Conservation (phyloP, 2,329 filamentous ascomycete genomes). For the Trichoderma semiorbis region DNA sequence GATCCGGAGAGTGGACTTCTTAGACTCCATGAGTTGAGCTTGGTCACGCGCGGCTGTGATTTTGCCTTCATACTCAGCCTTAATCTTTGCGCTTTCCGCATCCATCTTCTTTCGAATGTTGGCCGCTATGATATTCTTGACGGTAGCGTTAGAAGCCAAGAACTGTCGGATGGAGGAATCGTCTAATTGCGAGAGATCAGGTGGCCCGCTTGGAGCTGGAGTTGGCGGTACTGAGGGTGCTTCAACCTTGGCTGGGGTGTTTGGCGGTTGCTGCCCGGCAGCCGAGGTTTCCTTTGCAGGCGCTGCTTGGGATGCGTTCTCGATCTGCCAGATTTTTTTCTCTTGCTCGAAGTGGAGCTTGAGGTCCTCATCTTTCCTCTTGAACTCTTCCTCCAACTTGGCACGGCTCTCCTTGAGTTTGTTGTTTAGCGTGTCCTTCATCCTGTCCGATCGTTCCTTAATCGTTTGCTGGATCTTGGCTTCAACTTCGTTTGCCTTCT, state of each 20-base stretch:
- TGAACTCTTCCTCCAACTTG: slow-evolving; percentile 47
- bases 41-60: slow-evolving; percentile 54
- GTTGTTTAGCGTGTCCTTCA: slow-evolving; percentile 65
- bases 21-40: slow-evolving; percentile 68
- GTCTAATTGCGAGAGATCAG: slow-evolving; percentile 47
- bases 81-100: slow-evolving; percentile 58
- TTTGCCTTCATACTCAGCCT: slow-evolving; percentile 54
- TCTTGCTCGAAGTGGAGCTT: background rate
- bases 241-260: slow-evolving; percentile 28
- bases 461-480: slow-evolving; percentile 57
- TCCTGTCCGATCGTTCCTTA: slow-evolving; percentile 63
- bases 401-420: slow-evolving; percentile 66
- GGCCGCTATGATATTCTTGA: slow-evolving; percentile 55
- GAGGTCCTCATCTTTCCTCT: background rate
- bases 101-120: slow-evolving; percentile 71
- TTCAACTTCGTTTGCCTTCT: slow-evolving; percentile 62
- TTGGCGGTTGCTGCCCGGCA: background rate
- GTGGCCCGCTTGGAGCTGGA: slow-evolving; percentile 34
- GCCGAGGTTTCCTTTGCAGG: background rate
- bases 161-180: slow-evolving; percentile 57
- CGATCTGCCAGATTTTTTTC: background rate
- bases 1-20: slow-evolving; percentile 69
- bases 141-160: slow-evolving; percentile 52
- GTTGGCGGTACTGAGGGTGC: slow-evolving; percentile 30
- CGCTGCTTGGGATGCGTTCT: background rate